Evolutionary conservation across 768 basidiomycete species (phyloP).

Genomic region (Rhodocollybia butyracea): DNA sequence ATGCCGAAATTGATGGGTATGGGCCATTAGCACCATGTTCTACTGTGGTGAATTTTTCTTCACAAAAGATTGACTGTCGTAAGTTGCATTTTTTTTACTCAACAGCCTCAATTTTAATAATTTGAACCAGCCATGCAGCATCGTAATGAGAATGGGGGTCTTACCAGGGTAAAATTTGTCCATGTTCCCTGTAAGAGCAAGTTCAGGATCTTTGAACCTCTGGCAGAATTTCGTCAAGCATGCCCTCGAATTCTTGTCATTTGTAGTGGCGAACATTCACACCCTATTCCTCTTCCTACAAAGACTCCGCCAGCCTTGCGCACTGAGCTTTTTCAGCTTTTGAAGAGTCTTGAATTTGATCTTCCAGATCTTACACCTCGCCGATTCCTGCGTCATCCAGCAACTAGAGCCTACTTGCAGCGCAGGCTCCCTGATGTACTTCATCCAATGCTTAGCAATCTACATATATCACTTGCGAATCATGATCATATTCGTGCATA

Average conservation of each 20-base stretch:
- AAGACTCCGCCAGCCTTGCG: slow-evolving; percentile 15
- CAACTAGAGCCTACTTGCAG: slow-evolving; percentile 6
- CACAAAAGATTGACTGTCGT: slow-evolving; percentile 9
- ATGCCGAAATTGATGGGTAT: background rate
- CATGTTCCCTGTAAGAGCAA: slow-evolving; percentile 3
- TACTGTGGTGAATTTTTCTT: slow-evolving; percentile 7
- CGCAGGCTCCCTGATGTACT: slow-evolving; percentile 7
- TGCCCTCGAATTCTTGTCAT: slow-evolving; percentile 19
- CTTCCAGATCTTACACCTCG: slow-evolving; percentile 17
- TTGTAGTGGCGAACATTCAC: slow-evolving; percentile 15
- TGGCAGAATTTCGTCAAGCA: slow-evolving; percentile 5
- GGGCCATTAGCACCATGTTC: slow-evolving; percentile 10
- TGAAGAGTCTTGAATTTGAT: slow-evolving; percentile 10
- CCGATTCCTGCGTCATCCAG: slow-evolving; percentile 13
- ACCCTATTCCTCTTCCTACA: slow-evolving; percentile 18
- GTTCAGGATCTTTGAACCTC: slow-evolving; percentile 11
- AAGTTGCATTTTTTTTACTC: background rate
- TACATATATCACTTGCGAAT: slow-evolving; percentile 19
- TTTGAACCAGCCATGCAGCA: background rate
- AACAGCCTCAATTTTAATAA: background rate
- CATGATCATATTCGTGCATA: slow-evolving; percentile 12
- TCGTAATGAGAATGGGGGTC: background rate
- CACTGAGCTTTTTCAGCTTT: slow-evolving; percentile 5
- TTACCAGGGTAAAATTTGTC: slow-evolving; percentile 9
- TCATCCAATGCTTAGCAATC: slow-evolving; percentile 14